These are phyloP conservation scores for Puccinia polysora DNA, from an alignment of 1,284 basidiomycete species.

Conservation along the genomic window DNA sequence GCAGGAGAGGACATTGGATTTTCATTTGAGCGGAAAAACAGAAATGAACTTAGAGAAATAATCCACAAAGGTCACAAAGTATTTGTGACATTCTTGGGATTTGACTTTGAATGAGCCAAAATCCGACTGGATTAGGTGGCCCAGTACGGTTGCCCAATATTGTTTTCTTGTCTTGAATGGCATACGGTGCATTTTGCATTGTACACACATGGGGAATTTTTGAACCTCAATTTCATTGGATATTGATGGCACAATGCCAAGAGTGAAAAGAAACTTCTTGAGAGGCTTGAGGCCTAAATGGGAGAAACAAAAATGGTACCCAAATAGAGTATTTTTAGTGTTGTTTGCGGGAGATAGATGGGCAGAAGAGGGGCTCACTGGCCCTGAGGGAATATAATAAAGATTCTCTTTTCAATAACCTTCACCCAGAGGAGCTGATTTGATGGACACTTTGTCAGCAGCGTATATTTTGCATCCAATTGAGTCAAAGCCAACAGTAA, in stretches of 20 bases:
- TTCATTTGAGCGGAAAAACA: background rate
- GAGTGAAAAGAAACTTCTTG: background rate
- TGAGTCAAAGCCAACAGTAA: no score
- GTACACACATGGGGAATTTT: background rate
- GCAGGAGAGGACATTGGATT: slow-evolving; percentile 13
- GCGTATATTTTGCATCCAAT: no score
- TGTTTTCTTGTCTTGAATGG: background rate
- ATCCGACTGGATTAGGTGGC: background rate
- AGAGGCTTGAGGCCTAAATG: background rate
- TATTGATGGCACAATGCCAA: background rate
- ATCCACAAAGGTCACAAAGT: background rate
- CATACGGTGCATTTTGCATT: background rate
- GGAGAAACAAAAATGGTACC: background rate
- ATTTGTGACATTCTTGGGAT: background rate
- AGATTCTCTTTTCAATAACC: no score
- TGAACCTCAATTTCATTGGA: background rate
- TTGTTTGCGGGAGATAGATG: no score
- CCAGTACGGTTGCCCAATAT: background rate
- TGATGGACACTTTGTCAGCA: no score
- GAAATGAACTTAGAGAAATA: background rate
- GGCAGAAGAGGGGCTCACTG: no score
- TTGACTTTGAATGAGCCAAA: background rate
- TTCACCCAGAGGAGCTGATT: no score
- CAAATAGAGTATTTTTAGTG: no score
- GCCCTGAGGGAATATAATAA: no score